Conservation (phyloP, 305 asterid genomes). For the Andrographis paniculata region DNA sequence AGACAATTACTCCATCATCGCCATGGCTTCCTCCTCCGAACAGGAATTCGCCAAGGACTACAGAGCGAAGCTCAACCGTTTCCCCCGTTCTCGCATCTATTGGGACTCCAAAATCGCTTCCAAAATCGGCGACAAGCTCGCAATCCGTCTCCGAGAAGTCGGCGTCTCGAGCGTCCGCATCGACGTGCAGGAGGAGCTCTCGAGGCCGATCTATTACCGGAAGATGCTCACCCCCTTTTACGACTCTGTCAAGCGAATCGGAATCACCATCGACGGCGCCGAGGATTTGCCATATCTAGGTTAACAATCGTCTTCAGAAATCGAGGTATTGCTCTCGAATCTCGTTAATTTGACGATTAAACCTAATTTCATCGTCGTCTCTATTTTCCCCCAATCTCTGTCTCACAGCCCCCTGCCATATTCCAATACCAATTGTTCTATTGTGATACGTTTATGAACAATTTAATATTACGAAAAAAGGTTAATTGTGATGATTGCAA, state of each 20-base stretch:
- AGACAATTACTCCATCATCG: slow-evolving; percentile 41
- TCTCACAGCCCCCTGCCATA: background rate
- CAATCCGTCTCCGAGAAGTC: slow-evolving; percentile 39
- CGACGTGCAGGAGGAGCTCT: slow-evolving; percentile 44
- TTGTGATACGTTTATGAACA: background rate
- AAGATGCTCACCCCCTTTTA: slow-evolving; percentile 51
- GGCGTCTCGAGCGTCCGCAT: slow-evolving; percentile 42
- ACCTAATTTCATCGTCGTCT: background rate
- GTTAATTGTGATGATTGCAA: background rate
- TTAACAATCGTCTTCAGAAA: slow-evolving; percentile 6
- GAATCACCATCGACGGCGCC: slow-evolving; percentile 45
- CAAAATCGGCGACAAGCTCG: slow-evolving; percentile 59
- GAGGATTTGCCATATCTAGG: slow-evolving; percentile 44
- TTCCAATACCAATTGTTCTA: background rate
- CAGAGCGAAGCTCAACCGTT: slow-evolving; percentile 46
- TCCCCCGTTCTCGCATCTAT: slow-evolving; percentile 39
- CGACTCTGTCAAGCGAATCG: slow-evolving; percentile 44
- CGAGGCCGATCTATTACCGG: slow-evolving; percentile 47
- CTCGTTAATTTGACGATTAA: background rate
- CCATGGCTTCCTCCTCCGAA: slow-evolving; percentile 78
- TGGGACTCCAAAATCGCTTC: slow-evolving; percentile 55
- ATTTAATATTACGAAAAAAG: background rate
- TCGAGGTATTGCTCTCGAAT: background rate
- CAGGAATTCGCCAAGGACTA: slow-evolving; percentile 50
- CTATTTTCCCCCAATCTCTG: background rate